phyloP scores from a whole-genome alignment of 2,329 filamentous ascomycete species.

The Aspergillus hiratsukae region DNA sequence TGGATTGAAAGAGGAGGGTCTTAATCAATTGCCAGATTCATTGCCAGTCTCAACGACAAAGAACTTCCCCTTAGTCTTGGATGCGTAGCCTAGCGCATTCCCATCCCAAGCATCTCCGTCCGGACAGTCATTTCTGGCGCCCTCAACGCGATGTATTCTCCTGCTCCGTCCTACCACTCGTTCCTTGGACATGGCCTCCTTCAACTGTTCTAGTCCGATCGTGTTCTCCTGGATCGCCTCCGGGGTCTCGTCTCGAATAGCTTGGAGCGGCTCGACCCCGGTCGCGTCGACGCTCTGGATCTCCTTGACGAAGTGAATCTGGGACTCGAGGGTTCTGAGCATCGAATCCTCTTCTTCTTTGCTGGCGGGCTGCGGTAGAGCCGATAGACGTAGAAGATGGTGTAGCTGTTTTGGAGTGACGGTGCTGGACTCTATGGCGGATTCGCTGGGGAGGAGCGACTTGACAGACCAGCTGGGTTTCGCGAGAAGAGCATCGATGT shows the following conservation, averaged over 20 bases:
- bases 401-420: constrained; percentile 66
- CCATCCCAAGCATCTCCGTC: constrained; percentile 58
- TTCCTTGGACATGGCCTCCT: constrained; percentile 37
- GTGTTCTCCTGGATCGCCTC: constrained; percentile 37
- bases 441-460: constrained; percentile 60
- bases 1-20: too few species aligned
- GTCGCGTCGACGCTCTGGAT: constrained; percentile 75
- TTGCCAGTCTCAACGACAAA: constrained; percentile 63
- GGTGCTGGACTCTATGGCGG: constrained; percentile 22
- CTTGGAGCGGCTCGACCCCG: constrained; percentile 67
- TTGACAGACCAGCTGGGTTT: constrained; percentile 79
- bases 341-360: constrained; percentile 63
- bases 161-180: constrained; percentile 37
- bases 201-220: constrained; percentile 35
- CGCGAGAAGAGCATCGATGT: constrained; percentile 52
- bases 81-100: constrained; percentile 64
- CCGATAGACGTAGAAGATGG: constrained; percentile 84
- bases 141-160: constrained; percentile 44
- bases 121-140: constrained; percentile 25
- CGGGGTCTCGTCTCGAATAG: constrained; percentile 68
- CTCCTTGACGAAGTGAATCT: constrained; percentile 85
- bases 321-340: constrained; percentile 69
- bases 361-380: constrained; percentile 67
- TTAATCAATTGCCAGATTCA: neutral
- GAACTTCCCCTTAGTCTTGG: constrained; percentile 64